A percentile compares a stretch with the other conserved stretches of the same genome.
Conservation (phyloP, 2,329 filamentous ascomycete genomes). For the Clarireedia homoeocarpa region DNA sequence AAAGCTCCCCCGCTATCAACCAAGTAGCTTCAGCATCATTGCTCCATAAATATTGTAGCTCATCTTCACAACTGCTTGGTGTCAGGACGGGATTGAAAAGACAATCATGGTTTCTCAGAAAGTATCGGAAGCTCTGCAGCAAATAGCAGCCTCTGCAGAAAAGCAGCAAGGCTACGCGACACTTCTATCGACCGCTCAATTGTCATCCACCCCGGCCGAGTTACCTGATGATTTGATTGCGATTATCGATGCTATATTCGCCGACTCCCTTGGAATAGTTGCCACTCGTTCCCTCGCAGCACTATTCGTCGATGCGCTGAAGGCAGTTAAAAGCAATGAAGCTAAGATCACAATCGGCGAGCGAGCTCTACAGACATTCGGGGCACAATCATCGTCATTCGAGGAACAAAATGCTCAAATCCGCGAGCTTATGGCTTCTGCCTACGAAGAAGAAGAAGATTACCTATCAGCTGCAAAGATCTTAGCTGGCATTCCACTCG, state of each 20-base stretch:
- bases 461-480: slow-evolving; percentile 69
- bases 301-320: slow-evolving; percentile 58
- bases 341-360: slow-evolving; percentile 69
- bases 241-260: slow-evolving; percentile 29
- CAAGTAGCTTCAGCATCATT: background rate
- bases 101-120: slow-evolving; percentile 29
- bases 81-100: background rate
- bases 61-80: background rate
- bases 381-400: slow-evolving; percentile 58
- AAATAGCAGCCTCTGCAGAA: slow-evolving; percentile 34
- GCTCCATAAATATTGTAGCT: background rate
- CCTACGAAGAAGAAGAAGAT: slow-evolving; percentile 76
- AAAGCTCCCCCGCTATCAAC: background rate
- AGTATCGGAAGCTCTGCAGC: slow-evolving; percentile 37
- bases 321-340: slow-evolving; percentile 50
- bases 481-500: slow-evolving; percentile 72
- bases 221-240: slow-evolving; percentile 23
- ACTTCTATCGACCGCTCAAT: slow-evolving; percentile 36
- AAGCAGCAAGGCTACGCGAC: slow-evolving; percentile 39
- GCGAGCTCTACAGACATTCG: slow-evolving; percentile 61
- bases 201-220: slow-evolving; percentile 14
- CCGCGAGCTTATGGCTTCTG: slow-evolving; percentile 73
- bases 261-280: slow-evolving; percentile 27
- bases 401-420: slow-evolving; percentile 78
- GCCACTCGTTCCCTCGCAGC: slow-evolving; percentile 25